Evolutionary conservation across 768 basidiomycete species (phyloP).

Genomic region (Psilocybe cubensis): DNA sequence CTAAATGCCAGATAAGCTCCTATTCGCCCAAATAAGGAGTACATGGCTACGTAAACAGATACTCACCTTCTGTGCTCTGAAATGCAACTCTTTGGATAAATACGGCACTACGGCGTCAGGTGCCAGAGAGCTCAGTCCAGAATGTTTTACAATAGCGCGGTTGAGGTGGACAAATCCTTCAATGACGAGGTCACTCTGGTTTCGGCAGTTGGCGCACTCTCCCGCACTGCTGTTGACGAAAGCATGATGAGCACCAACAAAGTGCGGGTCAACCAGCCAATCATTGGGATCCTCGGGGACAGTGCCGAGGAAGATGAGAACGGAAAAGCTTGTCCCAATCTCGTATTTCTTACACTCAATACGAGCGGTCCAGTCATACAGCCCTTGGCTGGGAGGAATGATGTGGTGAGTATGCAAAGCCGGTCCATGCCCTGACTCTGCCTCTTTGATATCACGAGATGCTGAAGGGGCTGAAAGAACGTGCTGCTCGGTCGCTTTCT

Average conservation of each 20-base stretch:
- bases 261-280: slow-evolving; percentile 38
- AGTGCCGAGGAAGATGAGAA: slow-evolving; percentile 50
- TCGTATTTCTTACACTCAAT: slow-evolving; percentile 48
- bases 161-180: slow-evolving; percentile 53
- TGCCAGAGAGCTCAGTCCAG: slow-evolving; percentile 34
- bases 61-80: slow-evolving; percentile 45
- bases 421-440: not conserved
- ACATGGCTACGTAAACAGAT: no score
- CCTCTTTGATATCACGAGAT: not conserved
- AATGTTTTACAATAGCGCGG: slow-evolving; percentile 31
- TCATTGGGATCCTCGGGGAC: slow-evolving; percentile 38
- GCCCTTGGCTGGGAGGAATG: slow-evolving; percentile 11
- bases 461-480: slow-evolving; percentile 28
- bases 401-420: not conserved
- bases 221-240: slow-evolving; percentile 40
- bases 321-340: slow-evolving; percentile 43
- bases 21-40: no score
- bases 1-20: no score
- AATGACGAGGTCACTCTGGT: slow-evolving; percentile 30
- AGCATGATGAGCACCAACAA: slow-evolving; percentile 47
- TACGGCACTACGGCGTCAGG: slow-evolving; percentile 44
- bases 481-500: slow-evolving; percentile 27
- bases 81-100: slow-evolving; percentile 40
- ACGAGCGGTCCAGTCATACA: slow-evolving; percentile 47
- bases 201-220: slow-evolving; percentile 38